A percentile compares a stretch with the other conserved stretches of the same genome.
These are phyloP conservation scores for Elsinoe arachidis DNA, from an alignment of 2,329 filamentous ascomycete species.

Conservation along the genomic window DNA sequence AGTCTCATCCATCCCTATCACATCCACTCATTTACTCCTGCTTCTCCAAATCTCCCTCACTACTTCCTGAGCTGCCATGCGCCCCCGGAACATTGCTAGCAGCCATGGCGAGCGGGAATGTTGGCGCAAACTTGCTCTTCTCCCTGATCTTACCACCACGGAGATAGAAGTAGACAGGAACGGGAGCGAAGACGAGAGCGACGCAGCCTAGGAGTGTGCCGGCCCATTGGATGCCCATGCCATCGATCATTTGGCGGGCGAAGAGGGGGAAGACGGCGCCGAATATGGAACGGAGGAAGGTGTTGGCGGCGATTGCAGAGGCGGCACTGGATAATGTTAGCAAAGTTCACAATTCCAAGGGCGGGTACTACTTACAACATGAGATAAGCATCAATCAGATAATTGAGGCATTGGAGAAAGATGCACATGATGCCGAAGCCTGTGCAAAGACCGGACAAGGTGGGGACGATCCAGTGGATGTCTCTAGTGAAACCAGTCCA, in stretches of 20 bases:
- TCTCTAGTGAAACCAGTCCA: slow-evolving; percentile 27
- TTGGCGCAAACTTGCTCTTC: slow-evolving; percentile 36
- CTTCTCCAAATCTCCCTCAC: slow-evolving; percentile 8
- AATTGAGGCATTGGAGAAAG: slow-evolving; percentile 51
- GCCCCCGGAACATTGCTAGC: slow-evolving; percentile 3
- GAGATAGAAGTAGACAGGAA: slow-evolving; percentile 38
- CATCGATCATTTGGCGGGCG: slow-evolving; percentile 45
- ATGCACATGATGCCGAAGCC: slow-evolving; percentile 51
- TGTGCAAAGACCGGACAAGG: slow-evolving; percentile 42
- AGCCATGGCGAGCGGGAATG: slow-evolving; percentile 17
- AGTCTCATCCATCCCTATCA: not conserved
- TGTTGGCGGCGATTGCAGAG: slow-evolving; percentile 48
- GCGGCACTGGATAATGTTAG: slow-evolving; percentile 42
- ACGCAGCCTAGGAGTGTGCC: slow-evolving; percentile 38
- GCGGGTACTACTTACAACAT: slow-evolving; percentile 34
- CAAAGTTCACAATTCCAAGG: not conserved
- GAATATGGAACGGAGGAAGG: slow-evolving; percentile 43
- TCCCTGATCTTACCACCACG: slow-evolving; percentile 36
- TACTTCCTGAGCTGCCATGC: not conserved
- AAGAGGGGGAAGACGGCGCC: slow-evolving; percentile 48
- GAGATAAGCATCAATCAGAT: slow-evolving; percentile 51
- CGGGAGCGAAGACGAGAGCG: slow-evolving; percentile 34
- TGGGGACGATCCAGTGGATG: slow-evolving; percentile 32
- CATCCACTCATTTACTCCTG: not conserved
- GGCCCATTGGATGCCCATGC: slow-evolving; percentile 43